Evolutionary conservation across 1,284 basidiomycete genomes (phyloP), one percentile per base, ranked within the genome.

Genomic region (Cutaneotrichosporon arboriforme): DNA sequence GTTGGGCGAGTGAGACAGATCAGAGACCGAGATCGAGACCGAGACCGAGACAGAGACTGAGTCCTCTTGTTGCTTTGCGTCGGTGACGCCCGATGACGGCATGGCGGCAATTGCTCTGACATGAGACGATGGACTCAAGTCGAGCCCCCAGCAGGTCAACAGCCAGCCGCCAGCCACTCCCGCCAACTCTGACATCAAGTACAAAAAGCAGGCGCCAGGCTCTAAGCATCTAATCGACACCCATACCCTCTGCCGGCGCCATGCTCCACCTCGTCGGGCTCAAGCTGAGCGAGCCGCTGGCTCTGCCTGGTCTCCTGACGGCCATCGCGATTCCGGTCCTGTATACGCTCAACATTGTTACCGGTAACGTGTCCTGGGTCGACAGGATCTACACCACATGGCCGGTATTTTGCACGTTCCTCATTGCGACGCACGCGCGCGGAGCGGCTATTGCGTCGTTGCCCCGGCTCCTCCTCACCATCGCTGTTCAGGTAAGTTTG

Each of bases 341-440:
- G 39, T 71, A 71, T 43, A 49, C 62, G 21, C 58, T 73, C 18
- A 71, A 72, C 46, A 56, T 69, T 22, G 51, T 87, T 26, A 90
- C 86, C 0, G 80, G 82, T 31, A 93, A 93, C 65, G 86, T 89
- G 44, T 88, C 85, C 8, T 89, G 91, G 73, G 89, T 93, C 26
- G 71, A 75, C 49, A 57, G 68, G 23, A 46, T 67, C 17, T 89
- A 86, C 85, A 86, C 86, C 0, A 83, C 91, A 66, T 74, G 90
- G 47, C 90, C 91, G 0, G 80, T 85, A 8, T 78, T 90, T 18
- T 91, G 90, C 69, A 82, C 84, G 0, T 81, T 81, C 0, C 86
- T 89, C 64, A 87, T 84, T 64, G 84, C 79, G 44, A 67, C 68
- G 2, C 77, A 77, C 55, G 76, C 81, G 80, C 61, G 78, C 80